Percentiles rank a stretch among this genome's conserved stretches.
Evolutionary conservation across 345 rosid species (phyloP).

Genomic region (Heritiera littoralis): DNA sequence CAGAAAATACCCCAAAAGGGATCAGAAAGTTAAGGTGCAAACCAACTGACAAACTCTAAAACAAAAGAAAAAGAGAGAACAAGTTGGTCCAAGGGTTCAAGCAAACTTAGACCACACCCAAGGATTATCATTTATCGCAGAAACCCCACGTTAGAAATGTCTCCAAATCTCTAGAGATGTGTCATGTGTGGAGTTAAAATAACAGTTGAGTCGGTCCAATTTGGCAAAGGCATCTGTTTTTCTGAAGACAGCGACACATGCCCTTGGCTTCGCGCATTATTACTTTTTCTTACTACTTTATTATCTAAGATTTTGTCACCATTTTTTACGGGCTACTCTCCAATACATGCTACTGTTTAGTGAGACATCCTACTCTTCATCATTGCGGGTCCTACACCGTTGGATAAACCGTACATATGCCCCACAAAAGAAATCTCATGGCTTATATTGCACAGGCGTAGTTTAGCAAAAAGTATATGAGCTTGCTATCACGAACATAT

Average conservation of each 20-base stretch:
- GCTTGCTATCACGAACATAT: background rate
- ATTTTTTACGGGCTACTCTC: constrained; percentile 15
- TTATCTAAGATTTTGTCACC: background rate
- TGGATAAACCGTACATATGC: background rate
- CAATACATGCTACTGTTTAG: background rate
- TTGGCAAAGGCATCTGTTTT: background rate
- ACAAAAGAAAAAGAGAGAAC: background rate
- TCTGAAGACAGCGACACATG: background rate
- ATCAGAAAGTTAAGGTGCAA: background rate
- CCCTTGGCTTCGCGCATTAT: background rate
- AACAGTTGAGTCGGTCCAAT: background rate
- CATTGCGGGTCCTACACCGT: background rate
- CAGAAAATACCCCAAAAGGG: background rate
- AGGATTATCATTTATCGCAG: background rate
- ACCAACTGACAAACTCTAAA: background rate
- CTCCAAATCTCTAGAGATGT: background rate
- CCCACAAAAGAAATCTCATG: background rate
- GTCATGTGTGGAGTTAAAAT: background rate
- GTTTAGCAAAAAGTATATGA: background rate
- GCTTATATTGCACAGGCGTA: background rate
- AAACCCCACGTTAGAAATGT: background rate
- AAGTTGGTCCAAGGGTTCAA: background rate
- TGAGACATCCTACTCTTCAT: background rate
- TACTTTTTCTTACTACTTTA: background rate
- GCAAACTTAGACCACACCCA: constrained; percentile 8